Base-by-base conservation (phyloP, 2,329 filamentous ascomycete species). In the Ophiocordyceps camponoti-saundersi region DNA sequence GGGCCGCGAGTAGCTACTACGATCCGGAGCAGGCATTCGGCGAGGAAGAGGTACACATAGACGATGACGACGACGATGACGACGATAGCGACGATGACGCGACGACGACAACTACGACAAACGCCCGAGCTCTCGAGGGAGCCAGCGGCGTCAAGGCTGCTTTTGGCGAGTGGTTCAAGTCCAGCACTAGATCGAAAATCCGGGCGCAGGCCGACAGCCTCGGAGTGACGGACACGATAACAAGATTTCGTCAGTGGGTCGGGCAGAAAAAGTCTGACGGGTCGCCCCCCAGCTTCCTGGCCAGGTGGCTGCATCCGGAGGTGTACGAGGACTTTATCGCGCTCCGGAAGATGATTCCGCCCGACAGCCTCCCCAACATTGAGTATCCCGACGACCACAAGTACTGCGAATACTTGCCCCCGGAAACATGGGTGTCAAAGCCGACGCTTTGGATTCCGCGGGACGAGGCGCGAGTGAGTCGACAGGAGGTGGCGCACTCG, bases 381-480 rank as follows among this genome's bases (percentile, higher is more conserved):
- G 65, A 73, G 10, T 72, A 78, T 47, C 58, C 72, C 0, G 67
- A 71, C 0, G 71, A 80, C n/a, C 48, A 51, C 45, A 66, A 77
- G 1, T 76, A 82, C 58, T 67, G 70, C 12, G 72, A 83, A 45
- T 88, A 75, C 61, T 80, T 88, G 51, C 85, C 87, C 0, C 73
- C 82, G 0, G 63, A 66, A 46, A 53, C 65, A 72, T 90, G 57
- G 74, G 62, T 22, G 70, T 76, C 50, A 53, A 71, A 53, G 63
- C 84, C 85, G 2, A 65, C 86, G 29, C 69, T 95, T n/a, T 95
- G 88, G 88, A 84, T 95, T 47, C 86, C 88, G 0, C 71, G 76
- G 48, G 88, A 95, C 56, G 65, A 72, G 1, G 75, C 79, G 22
- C 84, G 86, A 11, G 75, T 95, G 41, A 86, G 80, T 47, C 72